Base-by-base conservation (phyloP, 768 basidiomycete species). In the Macrolepiota fuliginosa region DNA sequence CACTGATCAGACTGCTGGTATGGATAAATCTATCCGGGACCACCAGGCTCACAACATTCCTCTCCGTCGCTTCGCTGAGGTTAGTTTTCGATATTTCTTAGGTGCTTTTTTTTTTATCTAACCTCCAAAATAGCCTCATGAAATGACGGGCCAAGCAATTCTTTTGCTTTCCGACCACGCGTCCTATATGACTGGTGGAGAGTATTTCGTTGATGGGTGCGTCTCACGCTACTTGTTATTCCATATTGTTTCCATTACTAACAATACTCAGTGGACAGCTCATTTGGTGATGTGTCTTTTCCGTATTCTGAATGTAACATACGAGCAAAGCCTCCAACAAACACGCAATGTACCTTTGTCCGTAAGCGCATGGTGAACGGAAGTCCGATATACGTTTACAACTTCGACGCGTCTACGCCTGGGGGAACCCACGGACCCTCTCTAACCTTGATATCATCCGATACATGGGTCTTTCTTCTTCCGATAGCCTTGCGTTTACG, bases 151-250 rank as follows among this genome's bases (percentile, higher is more conserved):
- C 2, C 86, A 84, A 65, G 78, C 81, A 0, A 62, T 88, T 39
- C 72, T 86, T 1, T 73, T 88, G 2, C 78, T 88, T 13, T 83
- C 83, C 4, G 72, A 79, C 0, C 70, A 81, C 42, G 80, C 80
- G 0, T 77, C 77, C 49, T 87, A 86, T 65, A 83, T 83, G 83
- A 85, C 84, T 3, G 84, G 84, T 7, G 77, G 77, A 0, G 85
- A 86, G 62, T 81, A 83, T 60, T 77, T 83, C 56, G 70, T 86
- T 9, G 84, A 86, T 57, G 84, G 84, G 83, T 85, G 58, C 11
- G 83, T 71, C 15, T 25, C 27, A 32, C 4, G 7, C 24, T 0
- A 40, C 1, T 32, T 32, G 9, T 11, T 3, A 27, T 29, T 6
- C 15, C 35, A 58, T 32, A 36, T 15, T 3, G n/a, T 27, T 5